Evolutionary conservation across 495 filamentous ascomycete species (phyloP).

Genomic region (Delitschia confertaspora): DNA sequence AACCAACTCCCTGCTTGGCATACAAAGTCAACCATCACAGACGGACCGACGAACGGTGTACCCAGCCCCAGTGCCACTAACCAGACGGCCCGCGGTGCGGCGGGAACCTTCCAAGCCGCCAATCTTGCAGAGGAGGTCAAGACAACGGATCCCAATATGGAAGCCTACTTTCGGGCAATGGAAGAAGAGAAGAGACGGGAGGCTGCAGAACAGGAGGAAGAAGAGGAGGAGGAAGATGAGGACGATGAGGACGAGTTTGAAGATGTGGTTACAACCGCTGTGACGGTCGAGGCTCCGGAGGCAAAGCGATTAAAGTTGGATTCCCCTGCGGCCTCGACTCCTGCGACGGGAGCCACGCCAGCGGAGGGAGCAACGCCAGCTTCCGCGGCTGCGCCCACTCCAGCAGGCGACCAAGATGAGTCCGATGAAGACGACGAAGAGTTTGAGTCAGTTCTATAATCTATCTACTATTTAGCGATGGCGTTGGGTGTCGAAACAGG

Average conservation of each 20-base stretch:
- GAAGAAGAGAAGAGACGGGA: conserved; percentile 36
- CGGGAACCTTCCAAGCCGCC: conserved; percentile 40
- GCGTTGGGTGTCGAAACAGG: no score
- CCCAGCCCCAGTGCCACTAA: no score
- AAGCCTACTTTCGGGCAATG: conserved; percentile 46
- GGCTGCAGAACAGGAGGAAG: conserved; percentile 35
- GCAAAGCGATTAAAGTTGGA: conserved; percentile 26
- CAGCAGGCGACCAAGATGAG: conserved; percentile 18
- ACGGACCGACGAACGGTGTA: no score
- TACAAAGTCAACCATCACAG: conserved; percentile 68
- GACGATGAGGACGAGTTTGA: conserved; percentile 29
- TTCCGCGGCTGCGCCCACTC: neutral
- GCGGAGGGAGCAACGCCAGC: no score
- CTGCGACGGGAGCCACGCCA: conserved; percentile 8
- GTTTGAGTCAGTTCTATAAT: conserved; percentile 28
- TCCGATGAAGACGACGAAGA: conserved; percentile 27
- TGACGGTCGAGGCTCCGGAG: conserved; percentile 12
- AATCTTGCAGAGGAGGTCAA: conserved; percentile 47
- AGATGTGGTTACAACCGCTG: conserved; percentile 18
- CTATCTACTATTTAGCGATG: conserved; percentile 19
- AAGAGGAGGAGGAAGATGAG: conserved; percentile 31
- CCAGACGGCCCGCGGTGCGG: conserved; percentile 14
- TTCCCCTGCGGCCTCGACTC: conserved; percentile 13
- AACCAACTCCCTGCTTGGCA: conserved; percentile 89
- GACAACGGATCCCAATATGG: conserved; percentile 39